Percentiles rank a stretch among this genome's conserved stretches.
Conservation (phyloP, 179 eudicot genomes). For the Silene coronaria region DNA sequence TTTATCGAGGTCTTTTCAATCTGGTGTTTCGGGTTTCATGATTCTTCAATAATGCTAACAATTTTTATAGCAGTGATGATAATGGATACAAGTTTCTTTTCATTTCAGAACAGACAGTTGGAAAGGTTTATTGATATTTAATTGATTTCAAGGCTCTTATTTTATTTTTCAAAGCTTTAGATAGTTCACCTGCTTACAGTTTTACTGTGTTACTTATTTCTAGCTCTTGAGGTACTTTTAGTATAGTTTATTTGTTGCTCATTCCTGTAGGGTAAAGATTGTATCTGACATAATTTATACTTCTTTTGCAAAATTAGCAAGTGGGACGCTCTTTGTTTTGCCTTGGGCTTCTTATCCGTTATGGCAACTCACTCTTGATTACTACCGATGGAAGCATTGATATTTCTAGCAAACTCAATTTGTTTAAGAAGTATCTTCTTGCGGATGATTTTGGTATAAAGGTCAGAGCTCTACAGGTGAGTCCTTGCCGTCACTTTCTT, state of each 20-base stretch:
- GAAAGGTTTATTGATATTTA: background rate
- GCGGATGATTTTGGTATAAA: conserved; percentile 82
- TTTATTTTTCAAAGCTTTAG: conserved; percentile 1
- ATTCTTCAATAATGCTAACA: background rate
- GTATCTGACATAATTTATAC: conserved; percentile 17
- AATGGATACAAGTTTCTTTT: background rate
- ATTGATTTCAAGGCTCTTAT: background rate
- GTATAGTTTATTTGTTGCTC: background rate
- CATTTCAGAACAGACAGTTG: background rate
- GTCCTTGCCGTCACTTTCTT: conserved; percentile 13
- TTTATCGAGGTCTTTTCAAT: background rate
- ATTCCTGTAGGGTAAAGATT: background rate
- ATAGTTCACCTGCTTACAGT: background rate
- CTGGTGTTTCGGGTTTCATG: background rate
- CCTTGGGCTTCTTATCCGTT: conserved; percentile 90
- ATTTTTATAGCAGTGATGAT: background rate
- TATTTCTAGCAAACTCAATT: conserved; percentile 48
- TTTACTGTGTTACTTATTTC: background rate
- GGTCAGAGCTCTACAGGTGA: conserved; percentile 88
- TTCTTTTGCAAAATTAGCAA: conserved; percentile 44
- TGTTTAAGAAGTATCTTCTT: conserved; percentile 81
- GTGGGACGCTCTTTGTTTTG: conserved; percentile 90
- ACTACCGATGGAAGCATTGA: conserved; percentile 43
- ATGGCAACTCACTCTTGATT: conserved; percentile 60
- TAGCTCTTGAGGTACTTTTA: conserved; percentile 12